Conservation (phyloP, 495 filamentous ascomycete genomes). For the Neurospora sp. region DNA sequence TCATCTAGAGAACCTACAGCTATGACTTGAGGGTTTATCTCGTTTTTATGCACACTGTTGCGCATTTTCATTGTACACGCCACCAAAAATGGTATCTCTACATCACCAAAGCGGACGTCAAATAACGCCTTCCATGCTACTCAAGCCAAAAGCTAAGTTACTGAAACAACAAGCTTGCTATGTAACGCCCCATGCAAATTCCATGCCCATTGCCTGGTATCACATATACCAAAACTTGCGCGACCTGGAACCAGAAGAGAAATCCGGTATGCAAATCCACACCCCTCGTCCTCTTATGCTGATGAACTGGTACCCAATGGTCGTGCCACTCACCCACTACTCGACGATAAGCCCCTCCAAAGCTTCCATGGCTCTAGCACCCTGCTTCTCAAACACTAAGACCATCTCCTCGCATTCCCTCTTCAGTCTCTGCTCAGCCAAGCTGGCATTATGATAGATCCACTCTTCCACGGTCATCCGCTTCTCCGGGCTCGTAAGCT, state of each 20-base stretch:
- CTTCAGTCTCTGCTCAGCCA: conserved; percentile 68
- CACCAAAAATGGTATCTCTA: neutral
- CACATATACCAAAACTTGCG: neutral
- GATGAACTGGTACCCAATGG: neutral
- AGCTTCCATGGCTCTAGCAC: conserved; percentile 59
- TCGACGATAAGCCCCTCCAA: conserved; percentile 61
- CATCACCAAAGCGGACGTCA: neutral
- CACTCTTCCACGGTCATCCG: conserved; percentile 89
- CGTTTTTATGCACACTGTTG: neutral
- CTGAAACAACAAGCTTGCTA: neutral
- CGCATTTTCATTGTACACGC: neutral
- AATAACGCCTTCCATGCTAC: neutral
- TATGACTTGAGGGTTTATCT: neutral
- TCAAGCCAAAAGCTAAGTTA: neutral
- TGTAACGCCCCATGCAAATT: neutral
- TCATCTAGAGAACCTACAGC: neutral
- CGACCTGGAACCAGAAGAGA: neutral
- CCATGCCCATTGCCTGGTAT: neutral
- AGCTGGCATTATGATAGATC: conserved; percentile 70
- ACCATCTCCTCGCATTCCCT: conserved; percentile 75
- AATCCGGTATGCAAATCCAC: neutral
- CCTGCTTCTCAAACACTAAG: conserved; percentile 70
- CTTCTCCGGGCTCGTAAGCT: conserved; percentile 70
- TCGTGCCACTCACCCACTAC: conserved; percentile 3
- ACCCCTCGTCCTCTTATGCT: neutral